phyloP scores from a whole-genome alignment of 805 yeast genomes.

The Zygoascus ofunaensis region DNA sequence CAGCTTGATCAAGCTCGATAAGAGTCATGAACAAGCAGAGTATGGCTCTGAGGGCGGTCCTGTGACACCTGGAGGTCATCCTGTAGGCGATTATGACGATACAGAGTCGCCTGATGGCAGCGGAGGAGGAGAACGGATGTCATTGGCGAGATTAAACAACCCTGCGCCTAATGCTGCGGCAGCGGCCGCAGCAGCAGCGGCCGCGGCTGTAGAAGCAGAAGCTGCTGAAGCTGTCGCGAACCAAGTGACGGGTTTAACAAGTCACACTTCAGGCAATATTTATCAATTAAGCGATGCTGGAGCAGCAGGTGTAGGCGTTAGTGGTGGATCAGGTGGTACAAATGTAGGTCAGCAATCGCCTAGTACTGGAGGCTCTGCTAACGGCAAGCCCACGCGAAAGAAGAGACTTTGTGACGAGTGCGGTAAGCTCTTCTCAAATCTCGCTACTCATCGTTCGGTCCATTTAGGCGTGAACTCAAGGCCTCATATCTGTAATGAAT shows the following conservation, averaged over 20 bases:
- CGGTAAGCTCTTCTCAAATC: constrained; percentile 57
- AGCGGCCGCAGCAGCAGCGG: constrained; percentile 1
- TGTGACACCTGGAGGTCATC: neutral
- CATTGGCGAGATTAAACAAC: neutral
- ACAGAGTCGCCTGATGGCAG: neutral
- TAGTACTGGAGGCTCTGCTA: neutral
- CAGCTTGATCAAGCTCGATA: neutral
- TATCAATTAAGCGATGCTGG: neutral
- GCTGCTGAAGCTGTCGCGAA: neutral
- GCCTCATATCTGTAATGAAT: constrained; percentile 69
- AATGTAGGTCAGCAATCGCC: neutral
- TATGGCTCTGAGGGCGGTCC: neutral
- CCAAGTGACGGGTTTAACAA: neutral
- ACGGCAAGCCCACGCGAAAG: constrained; percentile 32
- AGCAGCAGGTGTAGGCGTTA: neutral
- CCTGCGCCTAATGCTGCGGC: neutral
- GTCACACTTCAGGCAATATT: neutral
- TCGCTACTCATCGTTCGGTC: constrained; percentile 76
- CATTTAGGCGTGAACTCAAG: constrained; percentile 63
- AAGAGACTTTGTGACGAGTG: constrained; percentile 70
- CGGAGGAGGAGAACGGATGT: neutral
- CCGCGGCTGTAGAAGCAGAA: neutral
- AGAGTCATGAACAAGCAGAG: neutral
- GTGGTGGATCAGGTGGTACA: neutral
- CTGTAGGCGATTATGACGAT: neutral